phyloP scores from a whole-genome alignment of 495 filamentous ascomycete genomes.

The Hypoxylon crocopeplum region DNA sequence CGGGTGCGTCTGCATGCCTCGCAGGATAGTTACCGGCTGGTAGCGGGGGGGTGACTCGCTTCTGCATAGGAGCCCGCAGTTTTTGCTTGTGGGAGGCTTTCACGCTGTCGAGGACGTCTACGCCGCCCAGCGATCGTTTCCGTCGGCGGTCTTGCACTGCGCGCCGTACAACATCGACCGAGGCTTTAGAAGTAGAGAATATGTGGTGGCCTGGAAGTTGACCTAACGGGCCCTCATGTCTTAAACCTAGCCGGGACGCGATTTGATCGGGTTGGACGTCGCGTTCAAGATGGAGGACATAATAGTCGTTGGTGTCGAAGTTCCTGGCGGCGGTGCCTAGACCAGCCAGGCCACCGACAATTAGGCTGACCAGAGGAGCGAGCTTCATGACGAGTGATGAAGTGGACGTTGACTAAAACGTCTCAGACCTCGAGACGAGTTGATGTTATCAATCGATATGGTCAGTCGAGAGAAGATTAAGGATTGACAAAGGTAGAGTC shows the following conservation, averaged over 20 bases:
- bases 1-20: conserved; percentile 42
- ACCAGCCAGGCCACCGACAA: conserved; percentile 50
- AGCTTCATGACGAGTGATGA: conserved; percentile 50
- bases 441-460: conserved; percentile 3
- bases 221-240: conserved; percentile 84
- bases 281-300: conserved; percentile 81
- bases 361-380: conserved; percentile 50
- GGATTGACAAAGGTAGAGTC: neutral
- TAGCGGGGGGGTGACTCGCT: conserved; percentile 67
- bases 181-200: conserved; percentile 72
- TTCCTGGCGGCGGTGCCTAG: conserved; percentile 69
- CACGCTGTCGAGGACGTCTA: conserved; percentile 73
- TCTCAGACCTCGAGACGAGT: conserved; percentile 3
- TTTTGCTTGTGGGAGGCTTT: conserved; percentile 84
- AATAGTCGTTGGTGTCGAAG: conserved; percentile 82
- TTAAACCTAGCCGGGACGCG: conserved; percentile 73
- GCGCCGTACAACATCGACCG: conserved; percentile 66
- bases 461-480: neutral
- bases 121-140: conserved; percentile 60
- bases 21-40: conserved; percentile 18
- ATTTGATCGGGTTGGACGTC: conserved; percentile 71
- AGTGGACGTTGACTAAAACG: conserved; percentile 16
- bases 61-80: conserved; percentile 71
- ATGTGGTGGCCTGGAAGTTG: conserved; percentile 83
- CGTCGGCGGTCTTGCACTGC: conserved; percentile 65